Evolutionary conservation across 306 rosid genomes (phyloP).

Genomic region (Dalbergia cochinchinensis): DNA sequence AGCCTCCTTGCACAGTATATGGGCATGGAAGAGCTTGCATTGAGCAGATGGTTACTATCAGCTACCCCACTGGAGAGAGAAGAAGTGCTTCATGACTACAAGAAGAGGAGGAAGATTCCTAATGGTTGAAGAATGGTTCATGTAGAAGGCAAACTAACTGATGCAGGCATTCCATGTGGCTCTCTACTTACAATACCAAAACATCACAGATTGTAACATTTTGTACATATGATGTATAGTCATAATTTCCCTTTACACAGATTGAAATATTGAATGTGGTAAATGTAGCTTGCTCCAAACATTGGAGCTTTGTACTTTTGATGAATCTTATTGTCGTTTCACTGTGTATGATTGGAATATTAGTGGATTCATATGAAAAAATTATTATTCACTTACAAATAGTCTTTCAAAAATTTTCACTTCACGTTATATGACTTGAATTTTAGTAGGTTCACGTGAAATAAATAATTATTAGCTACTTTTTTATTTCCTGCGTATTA

Average conservation of each 20-base stretch:
- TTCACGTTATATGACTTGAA: background rate
- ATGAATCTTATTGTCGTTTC: constrained; percentile 18
- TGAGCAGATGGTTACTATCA: constrained; percentile 87
- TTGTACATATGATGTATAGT: constrained; percentile 38
- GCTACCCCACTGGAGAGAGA: constrained; percentile 74
- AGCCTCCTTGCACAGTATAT: constrained; percentile 64
- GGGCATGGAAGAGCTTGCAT: constrained; percentile 77
- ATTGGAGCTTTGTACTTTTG: constrained; percentile 3
- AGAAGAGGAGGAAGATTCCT: constrained; percentile 62
- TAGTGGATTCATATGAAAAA: background rate
- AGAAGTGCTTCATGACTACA: constrained; percentile 68
- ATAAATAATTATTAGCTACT: background rate
- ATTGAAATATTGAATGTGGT: background rate
- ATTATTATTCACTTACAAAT: background rate
- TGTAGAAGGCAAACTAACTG: constrained; percentile 22
- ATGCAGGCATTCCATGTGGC: constrained; percentile 2
- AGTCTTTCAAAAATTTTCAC: background rate
- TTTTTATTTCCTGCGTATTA: background rate
- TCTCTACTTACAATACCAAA: background rate
- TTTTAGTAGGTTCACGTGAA: background rate
- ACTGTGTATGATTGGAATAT: constrained; percentile 1
- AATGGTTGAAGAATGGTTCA: constrained; percentile 45
- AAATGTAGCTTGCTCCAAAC: background rate
- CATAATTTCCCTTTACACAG: background rate
- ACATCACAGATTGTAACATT: constrained; percentile 19